Evolutionary conservation across 2,329 filamentous ascomycete genomes (phyloP).

Genomic region (Dryadomyces quercus-mongolicae): DNA sequence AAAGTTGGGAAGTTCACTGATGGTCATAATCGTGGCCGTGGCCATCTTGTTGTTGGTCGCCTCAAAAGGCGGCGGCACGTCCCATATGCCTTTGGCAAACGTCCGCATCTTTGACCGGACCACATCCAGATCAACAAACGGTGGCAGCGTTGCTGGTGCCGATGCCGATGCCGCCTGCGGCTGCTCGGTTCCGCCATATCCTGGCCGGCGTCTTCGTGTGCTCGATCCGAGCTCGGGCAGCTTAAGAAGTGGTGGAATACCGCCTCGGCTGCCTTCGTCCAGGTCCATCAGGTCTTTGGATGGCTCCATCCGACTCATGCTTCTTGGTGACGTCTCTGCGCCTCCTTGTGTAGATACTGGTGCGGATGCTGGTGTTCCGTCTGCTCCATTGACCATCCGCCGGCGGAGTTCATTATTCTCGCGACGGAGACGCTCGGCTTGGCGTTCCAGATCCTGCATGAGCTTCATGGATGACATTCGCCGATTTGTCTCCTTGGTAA

Average conservation of each 20-base stretch:
- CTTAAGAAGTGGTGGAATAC: constrained; percentile 24
- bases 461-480: constrained; percentile 99
- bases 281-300: not conserved
- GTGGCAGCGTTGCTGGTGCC: constrained; percentile 8
- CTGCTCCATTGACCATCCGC: constrained; percentile 28
- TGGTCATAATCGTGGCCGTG: not conserved
- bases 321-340: not conserved
- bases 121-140: constrained; percentile 56
- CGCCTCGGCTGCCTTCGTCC: not conserved
- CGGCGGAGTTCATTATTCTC: constrained; percentile 66
- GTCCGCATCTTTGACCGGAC: constrained; percentile 62
- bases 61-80: constrained; percentile 55
- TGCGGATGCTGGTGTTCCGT: not conserved
- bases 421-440: constrained; percentile 66
- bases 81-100: constrained; percentile 69
- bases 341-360: not conserved
- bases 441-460: constrained; percentile 91
- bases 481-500: constrained; percentile 97
- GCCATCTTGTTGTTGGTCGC: constrained; percentile 11
- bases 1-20: constrained; percentile 36
- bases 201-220: constrained; percentile 43
- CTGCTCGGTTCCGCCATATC: constrained; percentile 26
- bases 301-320: too few relatives aligned
- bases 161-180: too few relatives aligned
- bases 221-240: constrained; percentile 55